Conservation (phyloP, 257 asterid species). For the Solanum corneliomulleri region DNA sequence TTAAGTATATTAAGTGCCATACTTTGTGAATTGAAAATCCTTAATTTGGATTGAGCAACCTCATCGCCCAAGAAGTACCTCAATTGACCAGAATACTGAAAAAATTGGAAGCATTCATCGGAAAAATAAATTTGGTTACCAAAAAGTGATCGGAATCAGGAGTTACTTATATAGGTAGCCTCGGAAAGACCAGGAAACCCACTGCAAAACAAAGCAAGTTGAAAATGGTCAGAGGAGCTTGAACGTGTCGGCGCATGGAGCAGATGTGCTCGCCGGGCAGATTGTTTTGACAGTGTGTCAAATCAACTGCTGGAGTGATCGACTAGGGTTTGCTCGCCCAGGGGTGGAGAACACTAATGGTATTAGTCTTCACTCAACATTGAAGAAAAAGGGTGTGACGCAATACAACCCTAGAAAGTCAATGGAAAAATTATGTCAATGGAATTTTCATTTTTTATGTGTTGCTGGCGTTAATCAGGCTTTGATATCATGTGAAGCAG, state of each 20-base stretch:
- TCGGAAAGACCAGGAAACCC: not conserved
- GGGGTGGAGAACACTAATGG: not conserved
- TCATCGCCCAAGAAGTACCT: not conserved
- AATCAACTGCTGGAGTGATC: not conserved
- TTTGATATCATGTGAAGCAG: not conserved
- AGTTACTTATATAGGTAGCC: not conserved
- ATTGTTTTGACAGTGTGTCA: not conserved
- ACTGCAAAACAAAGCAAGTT: not conserved
- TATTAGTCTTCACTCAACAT: not conserved
- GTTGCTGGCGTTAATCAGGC: not conserved
- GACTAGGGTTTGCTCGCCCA: not conserved
- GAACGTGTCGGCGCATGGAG: not conserved
- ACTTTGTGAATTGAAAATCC: not conserved
- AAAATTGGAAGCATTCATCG: not conserved
- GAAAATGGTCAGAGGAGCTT: not conserved
- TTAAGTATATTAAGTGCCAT: not conserved
- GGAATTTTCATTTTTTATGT: not conserved
- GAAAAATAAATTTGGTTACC: not conserved
- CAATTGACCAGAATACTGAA: not conserved
- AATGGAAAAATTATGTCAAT: not conserved
- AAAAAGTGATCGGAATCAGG: not conserved
- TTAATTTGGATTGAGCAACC: not conserved
- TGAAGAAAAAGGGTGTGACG: not conserved
- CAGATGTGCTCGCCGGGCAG: not conserved
- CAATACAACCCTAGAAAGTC: not conserved